Evolutionary conservation across 768 basidiomycete species (phyloP).

Genomic region (Galerina sulciceps): DNA sequence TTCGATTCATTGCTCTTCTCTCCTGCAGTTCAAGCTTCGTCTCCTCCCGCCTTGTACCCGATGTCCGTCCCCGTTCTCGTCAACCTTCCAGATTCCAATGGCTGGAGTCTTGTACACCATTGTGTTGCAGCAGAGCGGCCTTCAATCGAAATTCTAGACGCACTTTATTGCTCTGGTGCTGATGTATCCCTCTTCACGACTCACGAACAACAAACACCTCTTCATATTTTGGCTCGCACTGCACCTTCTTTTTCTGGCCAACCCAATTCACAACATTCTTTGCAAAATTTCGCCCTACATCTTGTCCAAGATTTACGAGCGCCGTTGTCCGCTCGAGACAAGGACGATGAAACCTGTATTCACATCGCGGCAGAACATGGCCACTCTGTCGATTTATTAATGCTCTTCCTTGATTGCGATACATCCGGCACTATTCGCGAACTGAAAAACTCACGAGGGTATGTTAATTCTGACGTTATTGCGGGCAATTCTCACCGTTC

Average conservation of each 20-base stretch:
- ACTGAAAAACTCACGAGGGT: slow-evolving; percentile 76
- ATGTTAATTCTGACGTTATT: slow-evolving; percentile 26
- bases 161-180: slow-evolving; percentile 76
- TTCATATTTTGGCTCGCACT: slow-evolving; percentile 65
- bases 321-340: slow-evolving; percentile 69
- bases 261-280: slow-evolving; percentile 36
- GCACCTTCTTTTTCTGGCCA: slow-evolving; percentile 34
- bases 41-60: slow-evolving; percentile 45
- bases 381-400: slow-evolving; percentile 62
- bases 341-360: slow-evolving; percentile 74
- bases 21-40: slow-evolving; percentile 40
- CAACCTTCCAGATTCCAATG: slow-evolving; percentile 67
- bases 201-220: slow-evolving; percentile 64
- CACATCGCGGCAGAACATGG: slow-evolving; percentile 82
- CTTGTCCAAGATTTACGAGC: slow-evolving; percentile 72
- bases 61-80: slow-evolving; percentile 60
- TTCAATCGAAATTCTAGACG: slow-evolving; percentile 66
- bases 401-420: slow-evolving; percentile 70
- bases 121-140: slow-evolving; percentile 61
- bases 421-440: slow-evolving; percentile 55
- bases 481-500: slow-evolving; percentile 6
- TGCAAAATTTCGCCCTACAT: slow-evolving; percentile 68
- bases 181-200: slow-evolving; percentile 73
- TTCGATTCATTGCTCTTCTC: slow-evolving; percentile 62
- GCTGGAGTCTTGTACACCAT: slow-evolving; percentile 78